Conservation (phyloP, 805 yeast genomes). For the Kuraishia capsulata region DNA sequence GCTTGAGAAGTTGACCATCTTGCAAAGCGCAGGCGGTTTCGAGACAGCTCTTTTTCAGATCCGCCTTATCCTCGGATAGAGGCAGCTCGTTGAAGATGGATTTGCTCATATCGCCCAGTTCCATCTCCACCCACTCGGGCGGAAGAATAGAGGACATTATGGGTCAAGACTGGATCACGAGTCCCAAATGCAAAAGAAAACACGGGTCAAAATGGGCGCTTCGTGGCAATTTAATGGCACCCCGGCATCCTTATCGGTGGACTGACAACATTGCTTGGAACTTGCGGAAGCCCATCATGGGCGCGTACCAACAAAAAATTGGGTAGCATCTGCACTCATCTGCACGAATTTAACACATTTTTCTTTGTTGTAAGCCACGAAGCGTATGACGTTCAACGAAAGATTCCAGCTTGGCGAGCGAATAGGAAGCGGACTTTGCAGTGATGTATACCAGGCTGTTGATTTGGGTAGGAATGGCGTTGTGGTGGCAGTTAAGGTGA, state of each 20-base stretch:
- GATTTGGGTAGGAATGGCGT: conserved; percentile 4
- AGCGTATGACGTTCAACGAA: no score
- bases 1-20: conserved; percentile 19
- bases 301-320: no score
- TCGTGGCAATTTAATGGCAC: no score
- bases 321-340: no score
- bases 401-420: conserved; percentile 10
- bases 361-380: no score
- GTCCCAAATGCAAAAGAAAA: no score
- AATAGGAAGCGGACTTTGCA: conserved; percentile 34
- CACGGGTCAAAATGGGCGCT: no score
- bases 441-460: conserved; percentile 25
- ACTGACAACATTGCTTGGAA: no score
- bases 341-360: no score
- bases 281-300: no score
- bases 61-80: conserved; percentile 26
- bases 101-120: conserved; percentile 32
- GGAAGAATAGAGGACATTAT: conserved; percentile 5
- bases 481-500: conserved; percentile 35
- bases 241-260: no score
- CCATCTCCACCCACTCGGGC: conserved; percentile 45
- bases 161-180: neutral
- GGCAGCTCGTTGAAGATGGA: conserved; percentile 37
- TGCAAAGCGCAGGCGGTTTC: conserved; percentile 23
- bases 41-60: conserved; percentile 27